These are phyloP conservation scores for Daldinia caldariorum DNA, from an alignment of 495 filamentous ascomycete genomes.

Conservation along the genomic window DNA sequence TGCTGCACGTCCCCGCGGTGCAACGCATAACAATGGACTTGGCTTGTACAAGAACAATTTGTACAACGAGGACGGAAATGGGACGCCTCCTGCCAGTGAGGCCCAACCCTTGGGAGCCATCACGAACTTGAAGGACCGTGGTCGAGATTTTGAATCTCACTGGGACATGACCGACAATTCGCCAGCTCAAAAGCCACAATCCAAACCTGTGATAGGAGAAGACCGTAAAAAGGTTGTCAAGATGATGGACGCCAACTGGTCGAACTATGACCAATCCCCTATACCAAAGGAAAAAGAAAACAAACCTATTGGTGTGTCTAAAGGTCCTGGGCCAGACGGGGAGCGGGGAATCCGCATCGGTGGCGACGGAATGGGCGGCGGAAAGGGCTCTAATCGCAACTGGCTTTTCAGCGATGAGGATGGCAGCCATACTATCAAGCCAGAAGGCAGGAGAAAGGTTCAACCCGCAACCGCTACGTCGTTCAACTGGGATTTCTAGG, in stretches of 20 bases:
- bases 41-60: conserved; percentile 81
- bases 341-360: conserved; percentile 65
- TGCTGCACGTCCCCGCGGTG: conserved; percentile 55
- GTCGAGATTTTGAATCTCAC: conserved; percentile 77
- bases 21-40: conserved; percentile 68
- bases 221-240: conserved; percentile 69
- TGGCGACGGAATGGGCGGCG: conserved; percentile 81
- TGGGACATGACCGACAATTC: conserved; percentile 74
- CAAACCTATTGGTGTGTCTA: conserved; percentile 45
- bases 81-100: conserved; percentile 39
- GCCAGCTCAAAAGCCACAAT: conserved; percentile 50
- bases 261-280: conserved; percentile 69
- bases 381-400: conserved; percentile 64
- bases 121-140: conserved; percentile 71
- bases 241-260: conserved; percentile 75
- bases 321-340: conserved; percentile 40
- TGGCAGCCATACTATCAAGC: conserved; percentile 46
- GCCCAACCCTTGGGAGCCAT: conserved; percentile 63
- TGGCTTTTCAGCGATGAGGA: conserved; percentile 71
- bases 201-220: conserved; percentile 50
- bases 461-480: conserved; percentile 48
- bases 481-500: conserved; percentile 67
- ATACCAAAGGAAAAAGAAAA: conserved; percentile 62
- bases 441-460: conserved; percentile 51
- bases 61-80: conserved; percentile 64